These are phyloP conservation scores for Tolypocladium cylindrosporum DNA, from an alignment of 2,329 filamentous ascomycete species.

Conservation along the genomic window DNA sequence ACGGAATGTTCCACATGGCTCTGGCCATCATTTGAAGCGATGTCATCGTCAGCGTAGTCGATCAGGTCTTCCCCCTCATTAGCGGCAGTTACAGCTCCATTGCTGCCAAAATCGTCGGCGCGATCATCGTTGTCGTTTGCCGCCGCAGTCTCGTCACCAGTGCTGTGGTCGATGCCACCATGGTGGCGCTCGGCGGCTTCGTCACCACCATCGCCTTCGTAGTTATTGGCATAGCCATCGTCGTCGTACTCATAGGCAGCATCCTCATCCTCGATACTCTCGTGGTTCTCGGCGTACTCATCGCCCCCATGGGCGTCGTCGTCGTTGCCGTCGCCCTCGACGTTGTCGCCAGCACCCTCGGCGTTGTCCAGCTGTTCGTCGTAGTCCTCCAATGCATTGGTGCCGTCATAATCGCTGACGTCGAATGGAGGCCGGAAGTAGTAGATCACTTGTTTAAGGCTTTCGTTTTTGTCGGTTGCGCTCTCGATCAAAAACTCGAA, in stretches of 20 bases:
- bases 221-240: not conserved
- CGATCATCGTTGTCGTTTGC: not conserved
- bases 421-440: constrained; percentile 21
- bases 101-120: not conserved
- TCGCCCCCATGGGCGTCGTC: not conserved
- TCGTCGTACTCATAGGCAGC: constrained; percentile 7
- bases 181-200: not conserved
- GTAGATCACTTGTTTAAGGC: constrained; percentile 30
- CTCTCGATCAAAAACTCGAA: constrained; percentile 30
- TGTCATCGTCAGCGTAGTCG: not conserved
- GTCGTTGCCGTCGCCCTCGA: constrained; percentile 1
- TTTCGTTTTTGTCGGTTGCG: constrained; percentile 29
- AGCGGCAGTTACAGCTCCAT: not conserved
- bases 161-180: not conserved
- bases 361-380: not conserved
- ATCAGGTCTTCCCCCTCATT: not conserved
- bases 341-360: not conserved
- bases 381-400: constrained; percentile 9
- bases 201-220: not conserved
- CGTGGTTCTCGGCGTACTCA: not conserved
- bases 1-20: not conserved
- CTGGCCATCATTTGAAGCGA: not conserved
- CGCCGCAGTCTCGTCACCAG: not conserved
- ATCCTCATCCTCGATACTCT: not conserved
- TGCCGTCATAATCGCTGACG: not conserved